Base-by-base conservation (phyloP, 2,329 filamentous ascomycete species). In the Penicillium sp. region DNA sequence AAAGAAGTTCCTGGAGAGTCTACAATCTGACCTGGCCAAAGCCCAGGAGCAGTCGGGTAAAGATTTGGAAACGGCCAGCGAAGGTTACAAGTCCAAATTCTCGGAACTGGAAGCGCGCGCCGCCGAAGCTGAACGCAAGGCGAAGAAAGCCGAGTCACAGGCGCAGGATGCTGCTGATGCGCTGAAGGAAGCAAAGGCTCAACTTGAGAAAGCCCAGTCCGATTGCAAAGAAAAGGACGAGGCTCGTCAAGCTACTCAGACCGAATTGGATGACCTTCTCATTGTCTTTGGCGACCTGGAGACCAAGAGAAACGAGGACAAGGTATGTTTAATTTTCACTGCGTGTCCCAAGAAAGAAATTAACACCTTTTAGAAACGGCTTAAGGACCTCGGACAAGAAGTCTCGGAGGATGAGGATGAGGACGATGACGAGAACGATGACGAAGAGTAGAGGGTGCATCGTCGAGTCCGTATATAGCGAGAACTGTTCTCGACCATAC, bases 281-380 rank as follows among this genome's bases (percentile, higher is more conserved):
- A 88, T 92, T 75, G 86, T 94, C 5, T 90, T 92, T 70, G 85
- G 83, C 13, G 89, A 94, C 65, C 67, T 91, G 16, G 89, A 94
- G 70, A 87, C 90, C 48, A 92, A 92, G 73, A 78, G 84, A 44
- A 79, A 80, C 38, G 84, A 82, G 61, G 90, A 92, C 66, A 92
- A 89, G 80, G 87, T 88, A 72, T 59, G 79, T 68, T 50, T 33
- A 27, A 27, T 27, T 35, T 18, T 33, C 7, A 53, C 22, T 20
- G n/a, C 35, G 20, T 14, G 16, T n/a, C 30, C 3, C 27, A 14
- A 28, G 16, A 18, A 18, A 31, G 39, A 38, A 50, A 36, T 55
- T 69, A 14, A 63, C 84, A 78, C 71, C 74, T 67, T 36, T 31
- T 62, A 79, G 74, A 71, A 77, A 71, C 86, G 83, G 44, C 76